Conservation (phyloP, 2,329 filamentous ascomycete genomes). For the Fusarium sp. region DNA sequence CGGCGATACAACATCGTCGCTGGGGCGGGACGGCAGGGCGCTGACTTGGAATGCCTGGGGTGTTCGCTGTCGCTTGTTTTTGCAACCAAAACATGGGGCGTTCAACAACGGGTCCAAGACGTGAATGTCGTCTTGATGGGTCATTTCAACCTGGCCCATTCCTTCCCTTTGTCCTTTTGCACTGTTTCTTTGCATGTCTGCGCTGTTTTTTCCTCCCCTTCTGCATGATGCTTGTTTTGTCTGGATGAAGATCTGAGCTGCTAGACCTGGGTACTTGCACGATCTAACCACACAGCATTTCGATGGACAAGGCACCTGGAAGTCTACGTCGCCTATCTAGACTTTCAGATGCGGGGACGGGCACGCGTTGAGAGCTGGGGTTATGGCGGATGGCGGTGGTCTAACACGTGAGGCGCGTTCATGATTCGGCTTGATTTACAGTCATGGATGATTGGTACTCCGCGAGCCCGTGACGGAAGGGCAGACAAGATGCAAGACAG, state of each 20-base stretch:
- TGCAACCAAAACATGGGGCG: constrained; percentile 83
- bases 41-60: constrained; percentile 69
- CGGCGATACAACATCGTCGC: constrained; percentile 78
- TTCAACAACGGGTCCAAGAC: constrained; percentile 79
- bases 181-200: constrained; percentile 28
- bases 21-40: constrained; percentile 52
- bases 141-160: constrained; percentile 71
- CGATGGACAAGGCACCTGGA: background rate
- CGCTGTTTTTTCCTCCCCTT: constrained; percentile 11
- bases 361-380: background rate
- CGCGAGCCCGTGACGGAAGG: constrained; percentile 7
- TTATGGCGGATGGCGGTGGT: background rate
- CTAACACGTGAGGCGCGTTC: background rate
- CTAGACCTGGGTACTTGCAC: background rate
- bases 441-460: constrained; percentile 5
- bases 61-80: constrained; percentile 82
- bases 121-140: constrained; percentile 62
- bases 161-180: constrained; percentile 34
- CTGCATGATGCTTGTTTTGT: constrained; percentile 12
- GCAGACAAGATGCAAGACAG: constrained; percentile 28
- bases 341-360: background rate
- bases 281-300: constrained; percentile 25
- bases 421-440: background rate
- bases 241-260: background rate
- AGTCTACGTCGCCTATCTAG: background rate